A percentile compares a stretch with the other conserved stretches of the same genome.
Conservation (phyloP, 768 basidiomycete genomes). For the Suillus spraguei region DNA sequence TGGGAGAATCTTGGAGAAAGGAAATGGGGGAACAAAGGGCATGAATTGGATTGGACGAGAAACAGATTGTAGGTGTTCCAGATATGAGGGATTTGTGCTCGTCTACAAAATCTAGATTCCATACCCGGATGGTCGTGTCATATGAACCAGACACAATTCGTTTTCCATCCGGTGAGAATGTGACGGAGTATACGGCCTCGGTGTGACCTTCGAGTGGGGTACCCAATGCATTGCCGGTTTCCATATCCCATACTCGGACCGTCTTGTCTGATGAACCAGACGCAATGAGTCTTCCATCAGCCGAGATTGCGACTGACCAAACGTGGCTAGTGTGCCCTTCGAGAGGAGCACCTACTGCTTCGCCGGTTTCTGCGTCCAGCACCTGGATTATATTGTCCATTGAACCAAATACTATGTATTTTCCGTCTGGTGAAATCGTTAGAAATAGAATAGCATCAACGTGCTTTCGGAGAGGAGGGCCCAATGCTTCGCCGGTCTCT, state of each 20-base stretch:
- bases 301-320: neutral
- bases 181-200: conserved; percentile 1
- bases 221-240: neutral
- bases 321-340: neutral
- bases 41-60: conserved; percentile 2
- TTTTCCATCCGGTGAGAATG: conserved; percentile 7
- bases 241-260: conserved; percentile 5
- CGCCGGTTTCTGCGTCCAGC: neutral
- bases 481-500: conserved; percentile 9
- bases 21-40: conserved; percentile 1
- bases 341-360: neutral
- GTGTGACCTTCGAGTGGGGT: conserved; percentile 19
- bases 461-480: conserved; percentile 6
- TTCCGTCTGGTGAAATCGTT: neutral
- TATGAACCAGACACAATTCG: conserved; percentile 3
- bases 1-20: neutral
- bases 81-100: neutral
- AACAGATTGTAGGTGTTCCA: neutral
- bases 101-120: conserved; percentile 17
- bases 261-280: conserved; percentile 10
- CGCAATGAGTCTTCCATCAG: neutral
- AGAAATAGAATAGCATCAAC: neutral
- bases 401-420: conserved; percentile 9
- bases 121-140: conserved; percentile 17
- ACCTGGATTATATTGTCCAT: neutral